These are phyloP conservation scores for Botryotinia convoluta DNA, from an alignment of 2,329 filamentous ascomycete species.

Conservation along the genomic window DNA sequence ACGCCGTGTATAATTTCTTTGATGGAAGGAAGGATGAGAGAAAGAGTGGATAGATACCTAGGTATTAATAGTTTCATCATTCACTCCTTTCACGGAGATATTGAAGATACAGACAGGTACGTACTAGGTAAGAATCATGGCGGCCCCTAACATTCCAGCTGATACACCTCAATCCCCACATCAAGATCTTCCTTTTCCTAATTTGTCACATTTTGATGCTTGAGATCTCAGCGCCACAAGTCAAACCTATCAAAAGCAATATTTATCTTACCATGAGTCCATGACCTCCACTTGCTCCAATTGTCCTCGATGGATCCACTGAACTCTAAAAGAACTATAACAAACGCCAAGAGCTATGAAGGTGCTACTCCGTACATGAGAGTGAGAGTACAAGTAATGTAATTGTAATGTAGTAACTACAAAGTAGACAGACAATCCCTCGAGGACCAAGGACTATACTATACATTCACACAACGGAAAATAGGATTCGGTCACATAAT, in stretches of 20 bases:
- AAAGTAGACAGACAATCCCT: neutral
- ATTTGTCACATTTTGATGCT: neutral
- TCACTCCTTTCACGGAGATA: neutral
- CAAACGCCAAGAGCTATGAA: neutral
- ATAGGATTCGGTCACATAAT: neutral
- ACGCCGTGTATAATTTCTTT: neutral
- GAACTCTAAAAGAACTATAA: neutral
- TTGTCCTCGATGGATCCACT: neutral
- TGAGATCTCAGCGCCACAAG: neutral
- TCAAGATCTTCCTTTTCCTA: neutral
- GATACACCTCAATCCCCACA: neutral
- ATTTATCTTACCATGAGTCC: neutral
- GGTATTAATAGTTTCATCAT: neutral
- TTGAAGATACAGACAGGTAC: no score
- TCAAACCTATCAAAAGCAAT: slow-evolving; percentile 2
- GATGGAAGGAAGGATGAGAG: no score
- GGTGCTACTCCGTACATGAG: neutral
- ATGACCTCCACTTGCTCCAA: neutral
- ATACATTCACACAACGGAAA: neutral
- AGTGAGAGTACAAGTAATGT: neutral
- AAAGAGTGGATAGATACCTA: no score
- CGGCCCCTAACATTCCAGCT: neutral
- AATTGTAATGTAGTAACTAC: neutral
- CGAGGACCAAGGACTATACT: neutral
- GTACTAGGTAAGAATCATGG: neutral